phyloP scores from a whole-genome alignment of 148 eudicot species.

The Chenopodium formosanum region DNA sequence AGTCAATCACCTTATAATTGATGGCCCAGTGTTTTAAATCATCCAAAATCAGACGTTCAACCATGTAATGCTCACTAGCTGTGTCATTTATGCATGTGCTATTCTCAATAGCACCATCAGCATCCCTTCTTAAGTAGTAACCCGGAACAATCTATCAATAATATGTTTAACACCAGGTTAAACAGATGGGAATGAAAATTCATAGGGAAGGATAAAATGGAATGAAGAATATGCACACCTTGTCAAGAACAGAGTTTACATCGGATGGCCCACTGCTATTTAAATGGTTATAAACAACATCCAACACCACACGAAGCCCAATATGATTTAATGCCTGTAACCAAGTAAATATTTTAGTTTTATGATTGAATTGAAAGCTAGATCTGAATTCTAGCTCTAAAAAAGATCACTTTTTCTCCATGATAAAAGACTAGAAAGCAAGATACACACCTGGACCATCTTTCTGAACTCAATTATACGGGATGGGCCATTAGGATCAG shows the following conservation, averaged over 20 bases:
- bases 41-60: slow-evolving; percentile 82
- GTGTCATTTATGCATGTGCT: slow-evolving; percentile 87
- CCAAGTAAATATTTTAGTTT: slow-evolving; percentile 6
- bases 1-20: slow-evolving; percentile 69
- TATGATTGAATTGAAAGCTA: not conserved
- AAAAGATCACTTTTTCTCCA: slow-evolving; percentile 1
- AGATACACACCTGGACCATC: slow-evolving; percentile 77
- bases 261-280: slow-evolving; percentile 81
- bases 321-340: slow-evolving; percentile 76
- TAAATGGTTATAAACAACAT: slow-evolving; percentile 94
- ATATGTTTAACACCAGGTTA: not conserved
- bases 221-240: slow-evolving; percentile 41
- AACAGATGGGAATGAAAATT: not conserved
- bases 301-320: slow-evolving; percentile 90
- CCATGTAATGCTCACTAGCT: slow-evolving; percentile 98
- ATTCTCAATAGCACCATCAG: slow-evolving; percentile 67
- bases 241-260: slow-evolving; percentile 84
- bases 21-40: slow-evolving; percentile 82
- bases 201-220: not conserved
- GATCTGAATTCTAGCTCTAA: not conserved
- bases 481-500: slow-evolving; percentile 70
- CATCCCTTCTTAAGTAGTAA: slow-evolving; percentile 78
- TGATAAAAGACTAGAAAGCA: not conserved
- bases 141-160: slow-evolving; percentile 89
- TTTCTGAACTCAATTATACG: slow-evolving; percentile 82